Conservation (phyloP, 352 stramenopile genomes). For the Globisporangium mamillatum region DNA sequence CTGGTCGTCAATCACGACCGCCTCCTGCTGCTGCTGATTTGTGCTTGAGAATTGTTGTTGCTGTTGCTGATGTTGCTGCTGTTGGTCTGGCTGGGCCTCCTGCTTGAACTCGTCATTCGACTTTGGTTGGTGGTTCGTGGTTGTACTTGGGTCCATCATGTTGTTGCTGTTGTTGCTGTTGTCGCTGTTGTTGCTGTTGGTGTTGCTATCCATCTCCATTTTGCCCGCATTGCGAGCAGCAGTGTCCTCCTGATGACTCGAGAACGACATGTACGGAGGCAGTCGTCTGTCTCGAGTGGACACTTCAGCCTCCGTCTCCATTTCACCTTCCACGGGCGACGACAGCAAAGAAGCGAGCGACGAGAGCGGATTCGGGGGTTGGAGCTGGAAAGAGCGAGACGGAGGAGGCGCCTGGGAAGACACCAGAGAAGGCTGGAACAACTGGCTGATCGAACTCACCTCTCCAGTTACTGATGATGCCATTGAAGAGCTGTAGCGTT, state of each 20-base stretch:
- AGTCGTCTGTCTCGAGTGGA: background rate
- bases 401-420: background rate
- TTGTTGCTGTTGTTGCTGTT: too few relatives aligned
- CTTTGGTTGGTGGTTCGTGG: background rate
- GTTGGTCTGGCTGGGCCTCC: background rate
- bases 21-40: background rate
- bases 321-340: background rate
- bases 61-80: background rate
- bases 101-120: background rate
- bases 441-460: background rate
- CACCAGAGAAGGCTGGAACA: background rate
- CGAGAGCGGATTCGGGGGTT: background rate
- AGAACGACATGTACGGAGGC: background rate
- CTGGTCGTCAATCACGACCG: slow-evolving; percentile 54
- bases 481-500: background rate
- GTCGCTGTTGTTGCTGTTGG: background rate
- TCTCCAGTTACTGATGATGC: background rate
- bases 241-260: background rate
- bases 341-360: slow-evolving; percentile 8
- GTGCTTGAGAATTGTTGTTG: background rate
- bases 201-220: background rate
- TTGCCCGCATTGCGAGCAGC: background rate
- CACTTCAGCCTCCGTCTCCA: background rate
- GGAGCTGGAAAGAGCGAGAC: background rate
- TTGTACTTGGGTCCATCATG: background rate